Conservation (phyloP, 139 green algal genomes). For the Nannochloris sp. region DNA sequence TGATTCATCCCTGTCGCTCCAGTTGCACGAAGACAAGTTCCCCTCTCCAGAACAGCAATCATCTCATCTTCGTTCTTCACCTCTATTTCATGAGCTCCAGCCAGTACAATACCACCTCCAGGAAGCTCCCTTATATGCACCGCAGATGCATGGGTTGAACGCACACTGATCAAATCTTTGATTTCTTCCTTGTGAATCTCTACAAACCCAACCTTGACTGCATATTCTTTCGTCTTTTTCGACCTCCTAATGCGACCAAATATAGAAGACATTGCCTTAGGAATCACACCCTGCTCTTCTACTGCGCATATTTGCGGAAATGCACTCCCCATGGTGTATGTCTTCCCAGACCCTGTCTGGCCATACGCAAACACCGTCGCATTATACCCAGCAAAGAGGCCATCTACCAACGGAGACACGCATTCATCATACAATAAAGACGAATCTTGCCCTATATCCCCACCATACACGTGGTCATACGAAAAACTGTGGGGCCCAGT, state of each 20-base stretch:
- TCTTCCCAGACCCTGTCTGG: constrained; percentile 70
- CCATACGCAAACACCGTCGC: constrained; percentile 62
- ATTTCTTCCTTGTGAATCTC: constrained; percentile 94
- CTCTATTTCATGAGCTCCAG: constrained; percentile 67
- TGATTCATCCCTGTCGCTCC: constrained; percentile 88
- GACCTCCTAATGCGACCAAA: constrained; percentile 48
- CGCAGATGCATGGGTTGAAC: background rate
- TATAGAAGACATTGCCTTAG: constrained; percentile 63
- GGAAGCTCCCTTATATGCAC: constrained; percentile 70
- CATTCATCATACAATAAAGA: constrained; percentile 56
- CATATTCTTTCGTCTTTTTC: constrained; percentile 43
- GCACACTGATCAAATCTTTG: constrained; percentile 58
- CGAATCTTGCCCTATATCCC: constrained; percentile 21
- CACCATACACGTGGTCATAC: constrained; percentile 78
- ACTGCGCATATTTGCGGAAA: constrained; percentile 24
- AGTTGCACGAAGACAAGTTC: constrained; percentile 67
- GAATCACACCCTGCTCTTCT: constrained; percentile 62
- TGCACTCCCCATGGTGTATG: constrained; percentile 80
- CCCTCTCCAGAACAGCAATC: constrained; percentile 62
- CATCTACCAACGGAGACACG: constrained; percentile 70
- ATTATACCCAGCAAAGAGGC: constrained; percentile 87
- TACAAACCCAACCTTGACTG: constrained; percentile 79
- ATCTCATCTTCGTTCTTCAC: constrained; percentile 71
- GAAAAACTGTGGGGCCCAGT: constrained; percentile 57
- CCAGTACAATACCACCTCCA: constrained; percentile 62